phyloP scores from a whole-genome alignment of 352 stramenopile species.

The Phytophthora crassamura region DNA sequence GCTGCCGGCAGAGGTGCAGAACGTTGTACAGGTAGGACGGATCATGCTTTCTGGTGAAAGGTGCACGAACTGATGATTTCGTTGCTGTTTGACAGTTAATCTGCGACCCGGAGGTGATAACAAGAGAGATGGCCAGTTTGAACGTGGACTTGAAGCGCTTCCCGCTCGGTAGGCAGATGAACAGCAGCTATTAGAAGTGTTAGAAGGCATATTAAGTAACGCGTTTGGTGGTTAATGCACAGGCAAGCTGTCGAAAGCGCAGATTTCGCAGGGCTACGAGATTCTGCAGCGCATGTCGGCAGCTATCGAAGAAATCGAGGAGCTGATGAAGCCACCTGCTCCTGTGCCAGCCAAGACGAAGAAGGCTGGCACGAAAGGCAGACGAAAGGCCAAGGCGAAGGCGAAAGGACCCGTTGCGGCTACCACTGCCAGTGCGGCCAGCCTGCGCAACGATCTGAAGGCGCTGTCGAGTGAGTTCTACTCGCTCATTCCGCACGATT shows the following conservation, averaged over 20 bases:
- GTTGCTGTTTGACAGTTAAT: conserved; percentile 42
- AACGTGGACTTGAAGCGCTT: conserved; percentile 67
- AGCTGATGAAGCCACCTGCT: conserved; percentile 30
- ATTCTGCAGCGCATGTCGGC: conserved; percentile 60
- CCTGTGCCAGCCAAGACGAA: conserved; percentile 13
- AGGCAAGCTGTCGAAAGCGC: conserved; percentile 58
- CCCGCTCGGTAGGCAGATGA: conserved; percentile 37
- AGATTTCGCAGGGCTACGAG: conserved; percentile 68
- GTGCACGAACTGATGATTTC: conserved; percentile 5
- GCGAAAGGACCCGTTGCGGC: conserved; percentile 28
- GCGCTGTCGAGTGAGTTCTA: conserved; percentile 72
- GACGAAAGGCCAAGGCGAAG: conserved; percentile 36
- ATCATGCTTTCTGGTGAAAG: background rate
- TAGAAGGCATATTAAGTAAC: too few relatives aligned
- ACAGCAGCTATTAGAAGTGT: too few relatives aligned
- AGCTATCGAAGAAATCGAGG: conserved; percentile 46
- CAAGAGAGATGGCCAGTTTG: conserved; percentile 50
- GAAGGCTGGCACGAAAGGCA: conserved; percentile 28
- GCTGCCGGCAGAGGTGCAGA: conserved; percentile 42
- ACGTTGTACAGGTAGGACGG: conserved; percentile 43
- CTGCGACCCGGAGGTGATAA: conserved; percentile 56
- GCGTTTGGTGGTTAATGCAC: background rate
- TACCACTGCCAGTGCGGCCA: conserved; percentile 23
- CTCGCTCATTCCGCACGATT: conserved; percentile 74
- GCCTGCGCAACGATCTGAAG: conserved; percentile 51